Evolutionary conservation across 2,329 filamentous ascomycete genomes (phyloP).

Genomic region (Ustulina deusta): DNA sequence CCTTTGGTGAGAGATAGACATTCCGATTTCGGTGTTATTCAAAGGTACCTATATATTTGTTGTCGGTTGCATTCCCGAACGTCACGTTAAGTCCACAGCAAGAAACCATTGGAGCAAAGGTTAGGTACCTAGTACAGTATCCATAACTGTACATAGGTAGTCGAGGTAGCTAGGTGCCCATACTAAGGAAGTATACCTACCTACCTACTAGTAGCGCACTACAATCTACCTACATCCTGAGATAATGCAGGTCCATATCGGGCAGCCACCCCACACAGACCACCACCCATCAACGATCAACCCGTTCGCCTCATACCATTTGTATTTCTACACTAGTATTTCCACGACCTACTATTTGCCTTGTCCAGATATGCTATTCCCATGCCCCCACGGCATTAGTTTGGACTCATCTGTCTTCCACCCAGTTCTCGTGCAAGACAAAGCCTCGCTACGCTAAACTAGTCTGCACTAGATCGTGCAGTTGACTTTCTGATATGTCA

Average conservation of each 20-base stretch:
- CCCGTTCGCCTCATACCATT: not conserved
- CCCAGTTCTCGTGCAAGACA: not conserved
- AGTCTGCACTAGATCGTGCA: conserved; percentile 3
- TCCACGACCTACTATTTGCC: not conserved
- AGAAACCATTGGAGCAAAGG: not conserved
- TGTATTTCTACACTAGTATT: not conserved
- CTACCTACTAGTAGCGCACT: too few species aligned
- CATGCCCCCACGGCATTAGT: not conserved
- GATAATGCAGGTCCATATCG: conserved; percentile 11
- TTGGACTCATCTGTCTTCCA: conserved; percentile 4
- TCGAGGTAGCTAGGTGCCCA: not conserved
- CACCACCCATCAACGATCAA: not conserved
- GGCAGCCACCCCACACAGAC: not conserved
- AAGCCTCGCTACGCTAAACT: conserved; percentile 17
- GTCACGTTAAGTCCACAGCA: not conserved
- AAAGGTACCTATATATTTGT: not conserved
- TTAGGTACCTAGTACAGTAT: not conserved
- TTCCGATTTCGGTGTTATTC: not conserved
- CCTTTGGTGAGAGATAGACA: not conserved
- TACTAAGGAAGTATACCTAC: too few species aligned
- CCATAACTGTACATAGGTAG: not conserved
- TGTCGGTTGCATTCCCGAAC: not conserved
- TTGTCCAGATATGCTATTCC: conserved; percentile 4
- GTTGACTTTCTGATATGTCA: conserved; percentile 32
- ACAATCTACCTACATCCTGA: not conserved